Percentiles rank a stretch among this genome's conserved stretches.
Conservation (phyloP, 352 stramenopile genomes). For the Achlya hypogyna region DNA sequence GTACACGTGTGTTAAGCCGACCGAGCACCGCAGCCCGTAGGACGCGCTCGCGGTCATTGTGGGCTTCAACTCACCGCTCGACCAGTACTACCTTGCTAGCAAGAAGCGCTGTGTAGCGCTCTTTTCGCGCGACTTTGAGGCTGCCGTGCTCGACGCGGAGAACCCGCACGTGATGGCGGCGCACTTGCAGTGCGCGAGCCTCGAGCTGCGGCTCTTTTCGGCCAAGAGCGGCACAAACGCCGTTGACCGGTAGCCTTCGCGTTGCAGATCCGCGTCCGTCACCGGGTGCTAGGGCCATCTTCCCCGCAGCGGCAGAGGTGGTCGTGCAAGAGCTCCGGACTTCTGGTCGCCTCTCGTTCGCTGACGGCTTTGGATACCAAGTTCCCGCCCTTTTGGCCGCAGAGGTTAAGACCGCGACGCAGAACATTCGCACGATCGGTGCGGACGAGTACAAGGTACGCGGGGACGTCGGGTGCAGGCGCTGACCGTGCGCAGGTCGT, state of each 20-base stretch:
- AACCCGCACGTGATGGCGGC: constrained; percentile 85
- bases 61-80: constrained; percentile 90
- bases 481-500: constrained; percentile 30
- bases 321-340: constrained; percentile 25
- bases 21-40: constrained; percentile 11
- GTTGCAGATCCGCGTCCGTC: neutral
- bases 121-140: constrained; percentile 61
- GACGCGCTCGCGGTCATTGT: constrained; percentile 90
- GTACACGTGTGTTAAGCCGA: neutral
- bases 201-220: constrained; percentile 86
- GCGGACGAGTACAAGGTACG: constrained; percentile 47
- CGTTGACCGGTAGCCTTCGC: constrained; percentile 40
- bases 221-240: constrained; percentile 40
- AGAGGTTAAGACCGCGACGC: constrained; percentile 32
- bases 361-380: constrained; percentile 31
- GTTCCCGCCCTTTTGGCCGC: constrained; percentile 57
- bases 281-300: neutral
- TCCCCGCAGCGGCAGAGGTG: neutral
- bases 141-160: constrained; percentile 68
- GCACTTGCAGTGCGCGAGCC: constrained; percentile 91
- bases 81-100: constrained; percentile 84
- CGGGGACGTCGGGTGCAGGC: neutral
- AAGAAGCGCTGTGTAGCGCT: constrained; percentile 50
- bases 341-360: constrained; percentile 38
- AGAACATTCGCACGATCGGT: constrained; percentile 47